Percentiles rank a stretch among this genome's conserved stretches.
phyloP scores from a whole-genome alignment of 768 basidiomycete species.

The Crassisporium funariophilum region DNA sequence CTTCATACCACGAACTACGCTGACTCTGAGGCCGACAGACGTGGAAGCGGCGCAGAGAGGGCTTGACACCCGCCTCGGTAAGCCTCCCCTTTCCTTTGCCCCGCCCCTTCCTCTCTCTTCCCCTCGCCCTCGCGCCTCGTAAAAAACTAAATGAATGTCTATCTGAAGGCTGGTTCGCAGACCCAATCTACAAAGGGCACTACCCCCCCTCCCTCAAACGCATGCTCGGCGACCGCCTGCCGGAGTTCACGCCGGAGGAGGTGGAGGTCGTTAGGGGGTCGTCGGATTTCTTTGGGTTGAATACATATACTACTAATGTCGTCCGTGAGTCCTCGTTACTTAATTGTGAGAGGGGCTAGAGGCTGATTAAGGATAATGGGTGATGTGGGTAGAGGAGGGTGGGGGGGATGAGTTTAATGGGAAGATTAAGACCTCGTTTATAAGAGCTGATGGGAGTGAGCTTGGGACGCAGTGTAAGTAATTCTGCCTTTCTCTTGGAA shows the following conservation, averaged over 20 bases:
- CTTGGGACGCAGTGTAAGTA: conserved; percentile 57
- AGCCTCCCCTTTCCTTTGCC: not conserved
- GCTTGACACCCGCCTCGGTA: conserved; percentile 54
- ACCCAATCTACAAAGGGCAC: conserved; percentile 70
- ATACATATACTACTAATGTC: conserved; percentile 65
- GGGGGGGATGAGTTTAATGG: conserved; percentile 61
- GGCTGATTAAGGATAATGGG: not conserved
- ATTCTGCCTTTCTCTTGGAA: not conserved
- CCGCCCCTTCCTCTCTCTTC: no score
- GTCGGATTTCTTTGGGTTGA: conserved; percentile 69
- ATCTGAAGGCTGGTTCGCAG: conserved; percentile 38
- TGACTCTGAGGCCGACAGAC: conserved; percentile 36
- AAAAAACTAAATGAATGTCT: no score
- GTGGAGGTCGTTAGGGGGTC: conserved; percentile 58
- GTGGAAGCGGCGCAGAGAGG: conserved; percentile 63
- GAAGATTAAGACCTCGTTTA: conserved; percentile 53
- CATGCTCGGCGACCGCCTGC: conserved; percentile 54
- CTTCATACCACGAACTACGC: not conserved
- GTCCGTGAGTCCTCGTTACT: conserved; percentile 42
- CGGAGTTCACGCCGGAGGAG: conserved; percentile 57
- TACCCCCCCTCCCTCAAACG: conserved; percentile 58
- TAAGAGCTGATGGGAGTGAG: conserved; percentile 55
- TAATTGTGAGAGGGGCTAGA: not conserved
- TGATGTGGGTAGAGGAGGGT: conserved; percentile 45
- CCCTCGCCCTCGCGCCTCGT: no score